Conservation (phyloP, 2,329 filamentous ascomycete species). For the Penicillium crustosum region DNA sequence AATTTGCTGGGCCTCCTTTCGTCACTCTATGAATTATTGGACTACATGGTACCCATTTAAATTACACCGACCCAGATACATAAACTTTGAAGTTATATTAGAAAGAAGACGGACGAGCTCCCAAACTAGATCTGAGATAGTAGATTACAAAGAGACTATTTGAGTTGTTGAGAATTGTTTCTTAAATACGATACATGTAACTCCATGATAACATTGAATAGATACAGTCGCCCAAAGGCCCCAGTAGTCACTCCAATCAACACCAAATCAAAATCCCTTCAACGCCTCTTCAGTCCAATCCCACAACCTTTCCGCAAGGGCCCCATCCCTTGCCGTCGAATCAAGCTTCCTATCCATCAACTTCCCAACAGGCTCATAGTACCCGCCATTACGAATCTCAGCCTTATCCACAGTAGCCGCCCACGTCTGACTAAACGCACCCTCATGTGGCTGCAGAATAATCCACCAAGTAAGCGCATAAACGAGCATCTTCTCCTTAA, state of each 20-base stretch:
- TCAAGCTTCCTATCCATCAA: conserved; percentile 12
- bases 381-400: conserved; percentile 3
- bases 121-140: no score
- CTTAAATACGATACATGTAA: no score
- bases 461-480: conserved; percentile 11
- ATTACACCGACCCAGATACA: not conserved
- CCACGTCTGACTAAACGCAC: conserved; percentile 46
- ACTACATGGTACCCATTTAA: not conserved
- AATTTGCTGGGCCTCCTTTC: not conserved
- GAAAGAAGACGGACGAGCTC: no score
- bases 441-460: conserved; percentile 32
- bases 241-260: no score
- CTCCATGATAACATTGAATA: no score
- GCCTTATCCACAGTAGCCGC: conserved; percentile 34
- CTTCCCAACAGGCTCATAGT: conserved; percentile 4
- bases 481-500: conserved; percentile 12
- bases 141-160: no score
- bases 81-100: not conserved
- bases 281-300: conserved; percentile 18
- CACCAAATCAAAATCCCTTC: conserved; percentile 5
- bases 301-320: conserved; percentile 11
- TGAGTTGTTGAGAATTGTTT: no score
- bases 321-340: not conserved
- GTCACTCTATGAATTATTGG: not conserved
- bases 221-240: no score